phyloP scores from a whole-genome alignment of 1,284 basidiomycete genomes.

The Moesziomyces sp. region DNA sequence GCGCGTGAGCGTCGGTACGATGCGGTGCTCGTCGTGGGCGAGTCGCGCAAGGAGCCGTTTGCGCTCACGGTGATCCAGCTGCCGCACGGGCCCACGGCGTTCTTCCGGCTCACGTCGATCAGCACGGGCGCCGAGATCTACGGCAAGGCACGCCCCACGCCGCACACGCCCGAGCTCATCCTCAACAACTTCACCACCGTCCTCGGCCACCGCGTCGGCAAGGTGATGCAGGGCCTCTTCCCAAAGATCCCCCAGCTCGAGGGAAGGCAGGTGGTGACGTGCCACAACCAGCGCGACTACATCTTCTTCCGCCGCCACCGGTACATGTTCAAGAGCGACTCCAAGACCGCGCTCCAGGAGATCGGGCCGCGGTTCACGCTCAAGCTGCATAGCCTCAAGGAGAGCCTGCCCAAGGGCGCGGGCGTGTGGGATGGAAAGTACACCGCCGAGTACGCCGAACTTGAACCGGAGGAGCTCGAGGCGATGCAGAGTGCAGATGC shows the following conservation, averaged over 20 bases:
- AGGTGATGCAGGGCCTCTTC: slow-evolving; percentile 94
- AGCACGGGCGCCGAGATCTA: slow-evolving; percentile 83
- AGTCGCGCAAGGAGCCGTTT: slow-evolving; percentile 80
- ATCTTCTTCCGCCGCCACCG: slow-evolving; percentile 96
- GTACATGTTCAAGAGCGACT: slow-evolving; percentile 84
- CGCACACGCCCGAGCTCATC: slow-evolving; percentile 94
- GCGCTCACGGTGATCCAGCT: slow-evolving; percentile 91
- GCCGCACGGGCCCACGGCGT: slow-evolving; percentile 91
- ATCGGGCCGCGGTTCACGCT: slow-evolving; percentile 97
- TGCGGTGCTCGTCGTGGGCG: slow-evolving; percentile 91
- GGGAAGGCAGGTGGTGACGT: slow-evolving; percentile 94
- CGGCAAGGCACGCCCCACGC: slow-evolving; percentile 89
- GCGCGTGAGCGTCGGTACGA: slow-evolving; percentile 87
- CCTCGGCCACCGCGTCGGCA: slow-evolving; percentile 89
- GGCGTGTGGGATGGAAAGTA: slow-evolving; percentile 75
- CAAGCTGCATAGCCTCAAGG: slow-evolving; percentile 88
- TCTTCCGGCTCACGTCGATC: slow-evolving; percentile 93
- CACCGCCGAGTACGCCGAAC: slow-evolving; percentile 54
- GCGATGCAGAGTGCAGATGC: slow-evolving; percentile 23
- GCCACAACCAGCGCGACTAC: slow-evolving; percentile 98
- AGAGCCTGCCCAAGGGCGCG: slow-evolving; percentile 78
- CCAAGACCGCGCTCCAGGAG: slow-evolving; percentile 91
- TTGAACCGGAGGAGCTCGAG: slow-evolving; percentile 55
- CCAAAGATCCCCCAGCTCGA: slow-evolving; percentile 94
- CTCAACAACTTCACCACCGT: slow-evolving; percentile 95